Conservation (phyloP, 345 rosid genomes). For the Citrus mangshanensis region DNA sequence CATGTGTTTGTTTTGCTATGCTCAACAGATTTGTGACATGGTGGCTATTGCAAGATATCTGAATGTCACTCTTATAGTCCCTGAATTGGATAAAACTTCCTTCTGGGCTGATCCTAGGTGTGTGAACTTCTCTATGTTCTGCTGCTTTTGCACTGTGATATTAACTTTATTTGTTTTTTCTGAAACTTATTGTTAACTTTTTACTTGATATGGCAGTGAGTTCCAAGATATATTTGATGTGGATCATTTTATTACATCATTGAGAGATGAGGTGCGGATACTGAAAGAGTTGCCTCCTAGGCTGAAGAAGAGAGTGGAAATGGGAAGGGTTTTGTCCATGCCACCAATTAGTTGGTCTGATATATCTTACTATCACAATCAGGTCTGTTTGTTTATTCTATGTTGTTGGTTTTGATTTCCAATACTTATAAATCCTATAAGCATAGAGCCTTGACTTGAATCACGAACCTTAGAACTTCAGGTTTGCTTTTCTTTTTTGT, state of each 20-base stretch:
- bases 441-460: background rate
- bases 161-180: background rate
- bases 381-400: constrained; percentile 31
- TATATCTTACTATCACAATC: constrained; percentile 69
- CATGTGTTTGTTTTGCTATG: constrained; percentile 1
- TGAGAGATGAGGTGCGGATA: constrained; percentile 84
- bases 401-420: background rate
- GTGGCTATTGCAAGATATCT: constrained; percentile 77
- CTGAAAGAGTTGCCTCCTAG: constrained; percentile 80
- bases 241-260: constrained; percentile 72
- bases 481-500: background rate
- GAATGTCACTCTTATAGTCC: constrained; percentile 88
- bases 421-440: background rate
- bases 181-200: background rate
- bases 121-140: constrained; percentile 1
- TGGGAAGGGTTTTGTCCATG: constrained; percentile 61
- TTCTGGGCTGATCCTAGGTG: constrained; percentile 95
- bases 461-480: too few relatives aligned
- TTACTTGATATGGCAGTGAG: constrained; percentile 47
- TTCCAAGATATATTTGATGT: constrained; percentile 86
- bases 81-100: constrained; percentile 81
- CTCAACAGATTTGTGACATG: constrained; percentile 80
- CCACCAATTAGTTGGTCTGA: constrained; percentile 90
- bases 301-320: constrained; percentile 60
- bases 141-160: background rate